Evolutionary conservation across 2,329 filamentous ascomycete species (phyloP).

Genomic region (Iodosphaeria phyllophila): DNA sequence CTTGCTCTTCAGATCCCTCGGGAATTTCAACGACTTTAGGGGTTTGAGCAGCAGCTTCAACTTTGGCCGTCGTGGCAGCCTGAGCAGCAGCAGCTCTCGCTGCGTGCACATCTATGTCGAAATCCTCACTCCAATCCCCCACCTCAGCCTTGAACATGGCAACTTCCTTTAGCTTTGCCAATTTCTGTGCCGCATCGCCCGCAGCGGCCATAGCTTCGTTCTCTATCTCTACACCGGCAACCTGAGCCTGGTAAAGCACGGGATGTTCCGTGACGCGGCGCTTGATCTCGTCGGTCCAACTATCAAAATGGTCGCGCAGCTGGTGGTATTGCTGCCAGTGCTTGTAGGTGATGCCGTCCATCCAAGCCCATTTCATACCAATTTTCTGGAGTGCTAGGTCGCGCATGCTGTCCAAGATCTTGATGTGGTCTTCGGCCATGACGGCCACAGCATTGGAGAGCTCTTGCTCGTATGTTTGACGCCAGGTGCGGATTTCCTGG

Average conservation of each 20-base stretch:
- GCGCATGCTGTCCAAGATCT: conserved; percentile 65
- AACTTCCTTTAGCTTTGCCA: conserved; percentile 65
- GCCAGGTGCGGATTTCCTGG: conserved; percentile 61
- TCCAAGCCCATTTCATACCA: conserved; percentile 89
- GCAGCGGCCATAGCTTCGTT: conserved; percentile 66
- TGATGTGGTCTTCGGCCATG: conserved; percentile 63
- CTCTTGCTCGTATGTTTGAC: conserved; percentile 49
- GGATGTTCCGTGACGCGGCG: conserved; percentile 57
- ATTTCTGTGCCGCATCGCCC: conserved; percentile 59
- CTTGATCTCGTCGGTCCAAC: conserved; percentile 72
- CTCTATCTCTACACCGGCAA: conserved; percentile 50
- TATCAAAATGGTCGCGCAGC: conserved; percentile 62
- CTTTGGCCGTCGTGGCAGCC: conserved; percentile 7
- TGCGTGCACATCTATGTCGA: too few relatives aligned
- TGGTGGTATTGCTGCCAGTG: conserved; percentile 94
- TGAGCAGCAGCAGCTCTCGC: conserved; percentile 37
- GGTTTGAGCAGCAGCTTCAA: too few relatives aligned
- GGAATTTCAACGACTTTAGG: too few relatives aligned
- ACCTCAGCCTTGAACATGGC: conserved; percentile 68
- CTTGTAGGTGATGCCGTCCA: conserved; percentile 87
- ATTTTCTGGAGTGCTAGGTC: conserved; percentile 79
- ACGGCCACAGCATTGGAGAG: conserved; percentile 49
- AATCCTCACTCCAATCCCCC: conserved; percentile 59
- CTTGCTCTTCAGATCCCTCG: too few relatives aligned
- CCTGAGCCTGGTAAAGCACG: conserved; percentile 47